These are phyloP conservation scores for Citrus maxima DNA, from an alignment of 345 rosid species.

Conservation along the genomic window DNA sequence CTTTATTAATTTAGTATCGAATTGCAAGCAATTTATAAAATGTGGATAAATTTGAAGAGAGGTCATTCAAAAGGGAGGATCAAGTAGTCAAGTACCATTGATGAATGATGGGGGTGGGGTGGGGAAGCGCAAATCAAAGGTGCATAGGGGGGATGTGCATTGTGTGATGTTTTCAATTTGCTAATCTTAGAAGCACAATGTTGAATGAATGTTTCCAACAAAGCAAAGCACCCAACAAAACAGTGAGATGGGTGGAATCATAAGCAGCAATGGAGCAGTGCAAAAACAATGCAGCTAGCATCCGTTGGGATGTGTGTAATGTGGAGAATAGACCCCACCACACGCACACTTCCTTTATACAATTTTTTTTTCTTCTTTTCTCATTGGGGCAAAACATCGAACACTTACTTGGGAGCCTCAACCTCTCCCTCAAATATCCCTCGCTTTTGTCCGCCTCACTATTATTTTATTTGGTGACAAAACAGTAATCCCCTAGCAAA, in stretches of 20 bases:
- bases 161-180: background rate
- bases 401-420: constrained; percentile 28
- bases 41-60: too few relatives aligned
- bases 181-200: background rate
- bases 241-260: constrained; percentile 17
- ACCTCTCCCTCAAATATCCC: constrained; percentile 10
- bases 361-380: background rate
- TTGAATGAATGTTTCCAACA: background rate
- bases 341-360: constrained; percentile 27
- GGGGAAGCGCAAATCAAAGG: background rate
- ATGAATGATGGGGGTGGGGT: background rate
- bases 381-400: background rate
- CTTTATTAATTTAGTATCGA: too few relatives aligned
- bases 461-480: constrained; percentile 17
- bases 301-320: background rate
- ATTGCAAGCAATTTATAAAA: too few relatives aligned
- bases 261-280: constrained; percentile 24
- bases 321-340: constrained; percentile 37
- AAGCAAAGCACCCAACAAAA: constrained; percentile 9
- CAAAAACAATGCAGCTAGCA: background rate
- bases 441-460: constrained; percentile 11
- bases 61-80: too few relatives aligned
- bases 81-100: background rate
- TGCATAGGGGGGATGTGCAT: background rate
- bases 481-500: constrained; percentile 25